Evolutionary conservation across 208 protist genomes (phyloP), one percentile per base, ranked within the genome.

Genomic region (Trypanosoma vivax): DNA sequence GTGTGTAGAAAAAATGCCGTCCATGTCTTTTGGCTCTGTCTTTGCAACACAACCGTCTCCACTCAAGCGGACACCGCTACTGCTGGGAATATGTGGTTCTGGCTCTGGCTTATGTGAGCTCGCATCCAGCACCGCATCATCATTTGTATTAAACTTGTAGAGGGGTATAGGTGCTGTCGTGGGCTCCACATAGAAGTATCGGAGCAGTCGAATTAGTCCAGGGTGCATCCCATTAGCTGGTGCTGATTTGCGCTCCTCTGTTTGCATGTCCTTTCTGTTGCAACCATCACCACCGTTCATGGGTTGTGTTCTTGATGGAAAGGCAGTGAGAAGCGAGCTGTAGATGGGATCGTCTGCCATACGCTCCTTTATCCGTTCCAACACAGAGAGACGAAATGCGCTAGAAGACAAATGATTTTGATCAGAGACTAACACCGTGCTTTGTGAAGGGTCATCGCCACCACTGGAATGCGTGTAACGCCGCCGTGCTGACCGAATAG

Each of bases 401-500:
- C 14, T 25, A 33, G 35, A 52, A 38, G 41, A 25, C 4, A 16
- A 3, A 11, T 27, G 34, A 11, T 52, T 43, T 23, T 42, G n/a
- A 39, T 59, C 57, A 9, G 37, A 29, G 23, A 30, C 23, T 6
- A 34, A 31, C 19, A 31, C 24, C 2, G 6, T 25, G 27, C 25
- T 34, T 19, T 62, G 39, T 28, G 35, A 27, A 25, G 58, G 52
- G 51, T 60, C 61, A 4, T 29, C 25, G 29, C 50, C 55, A 33
- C 47, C 58, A 33, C 51, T 45, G 19, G 53, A 50, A 9, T 49
- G 21, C 21, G 60, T 47, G 6, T 63, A 56, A 27, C 68, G 57
- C n/a, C 69, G 62, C 33, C 76, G 56, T 45, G 55, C 70, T 14
- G 67, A 61, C 4, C 76, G 71, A 19, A 71, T 61, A n/a, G 72